These are phyloP conservation scores for Cadophora sp. DNA, from an alignment of 2,329 filamentous ascomycete species.

Conservation along the genomic window DNA sequence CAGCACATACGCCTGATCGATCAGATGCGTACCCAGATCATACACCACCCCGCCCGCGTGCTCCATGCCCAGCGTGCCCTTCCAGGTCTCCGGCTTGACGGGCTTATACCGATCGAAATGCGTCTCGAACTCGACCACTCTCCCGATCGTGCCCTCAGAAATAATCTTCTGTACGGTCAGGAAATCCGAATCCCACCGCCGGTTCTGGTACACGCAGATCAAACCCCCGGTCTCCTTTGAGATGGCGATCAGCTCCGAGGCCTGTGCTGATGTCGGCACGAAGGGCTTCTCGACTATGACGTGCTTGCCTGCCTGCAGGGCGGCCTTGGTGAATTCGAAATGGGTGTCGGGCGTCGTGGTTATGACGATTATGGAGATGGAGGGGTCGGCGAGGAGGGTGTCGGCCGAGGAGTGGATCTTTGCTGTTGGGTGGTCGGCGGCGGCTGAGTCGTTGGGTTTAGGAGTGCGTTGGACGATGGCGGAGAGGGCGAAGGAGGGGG, in stretches of 20 bases:
- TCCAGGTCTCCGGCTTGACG: constrained; percentile 68
- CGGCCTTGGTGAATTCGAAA: constrained; percentile 67
- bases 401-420: constrained; percentile 69
- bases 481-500: constrained; percentile 70
- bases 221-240: constrained; percentile 48
- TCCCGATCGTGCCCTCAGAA: constrained; percentile 64
- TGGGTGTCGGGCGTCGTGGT: constrained; percentile 77
- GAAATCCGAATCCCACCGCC: constrained; percentile 81
- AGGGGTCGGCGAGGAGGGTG: constrained; percentile 68
- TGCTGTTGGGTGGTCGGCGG: constrained; percentile 68
- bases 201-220: constrained; percentile 55
- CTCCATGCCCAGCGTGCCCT: constrained; percentile 62
- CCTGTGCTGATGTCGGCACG: constrained; percentile 73
- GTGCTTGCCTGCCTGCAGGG: constrained; percentile 75
- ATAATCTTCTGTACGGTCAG: constrained; percentile 71
- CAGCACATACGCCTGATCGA: constrained; percentile 75
- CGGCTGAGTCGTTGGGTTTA: constrained; percentile 67
- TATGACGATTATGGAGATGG: constrained; percentile 73
- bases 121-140: constrained; percentile 79
- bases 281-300: constrained; percentile 86
- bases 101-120: constrained; percentile 81
- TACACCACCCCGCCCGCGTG: constrained; percentile 73
- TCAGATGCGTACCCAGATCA: constrained; percentile 77
- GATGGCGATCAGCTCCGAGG: constrained; percentile 61
- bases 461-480: constrained; percentile 79